phyloP scores from a whole-genome alignment of 768 basidiomycete genomes.

The Sporobolomyces pararoseus region DNA sequence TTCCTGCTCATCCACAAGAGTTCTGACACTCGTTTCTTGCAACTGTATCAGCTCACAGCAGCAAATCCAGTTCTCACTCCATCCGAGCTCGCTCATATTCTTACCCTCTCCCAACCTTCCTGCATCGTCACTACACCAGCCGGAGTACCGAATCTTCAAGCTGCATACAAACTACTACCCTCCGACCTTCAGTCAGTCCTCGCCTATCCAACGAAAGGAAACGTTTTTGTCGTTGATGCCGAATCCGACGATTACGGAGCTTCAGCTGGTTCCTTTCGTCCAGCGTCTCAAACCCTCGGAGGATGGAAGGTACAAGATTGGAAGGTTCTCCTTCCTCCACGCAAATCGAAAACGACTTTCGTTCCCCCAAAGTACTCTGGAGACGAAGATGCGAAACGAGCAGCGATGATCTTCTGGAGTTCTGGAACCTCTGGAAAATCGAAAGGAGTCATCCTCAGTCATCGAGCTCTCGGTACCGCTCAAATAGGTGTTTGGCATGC shows the following conservation, averaged over 20 bases:
- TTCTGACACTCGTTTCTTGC: not conserved
- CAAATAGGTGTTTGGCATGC: constrained; percentile 43
- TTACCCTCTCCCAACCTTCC: constrained; percentile 40
- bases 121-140: constrained; percentile 42
- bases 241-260: constrained; percentile 43
- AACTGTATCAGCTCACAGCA: constrained; percentile 38
- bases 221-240: constrained; percentile 41
- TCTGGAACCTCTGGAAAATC: constrained; percentile 46
- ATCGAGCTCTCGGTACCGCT: constrained; percentile 41
- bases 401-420: constrained; percentile 47
- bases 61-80: constrained; percentile 46
- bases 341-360: constrained; percentile 15
- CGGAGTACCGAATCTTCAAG: constrained; percentile 37
- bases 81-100: constrained; percentile 44
- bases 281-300: not conserved
- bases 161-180: constrained; percentile 30
- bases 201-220: constrained; percentile 33
- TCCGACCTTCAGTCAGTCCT: constrained; percentile 32
- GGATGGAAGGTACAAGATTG: constrained; percentile 37
- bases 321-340: constrained; percentile 34
- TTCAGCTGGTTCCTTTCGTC: not conserved
- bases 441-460: constrained; percentile 46
- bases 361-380: constrained; percentile 26
- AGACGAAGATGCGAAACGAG: constrained; percentile 36
- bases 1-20: too few species aligned